Conservation (phyloP, 106 monocot genomes). For the Vanilla planifolia region DNA sequence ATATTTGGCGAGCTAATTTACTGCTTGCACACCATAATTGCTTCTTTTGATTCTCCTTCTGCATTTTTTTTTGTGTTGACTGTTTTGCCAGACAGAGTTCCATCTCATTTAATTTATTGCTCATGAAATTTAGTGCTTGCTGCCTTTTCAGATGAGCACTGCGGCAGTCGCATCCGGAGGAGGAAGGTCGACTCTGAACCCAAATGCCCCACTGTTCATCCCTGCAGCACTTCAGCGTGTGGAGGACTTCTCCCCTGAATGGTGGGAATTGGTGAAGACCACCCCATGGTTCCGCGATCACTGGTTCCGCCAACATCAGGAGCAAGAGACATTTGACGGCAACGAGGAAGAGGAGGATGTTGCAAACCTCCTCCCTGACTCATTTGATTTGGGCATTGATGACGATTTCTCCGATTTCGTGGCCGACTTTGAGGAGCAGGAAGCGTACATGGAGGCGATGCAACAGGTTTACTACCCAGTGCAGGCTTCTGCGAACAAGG, state of each 20-base stretch:
- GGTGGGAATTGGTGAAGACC: constrained; percentile 86
- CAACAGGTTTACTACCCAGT: constrained; percentile 3
- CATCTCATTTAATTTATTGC: no score
- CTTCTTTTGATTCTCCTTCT: no score
- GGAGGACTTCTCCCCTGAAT: constrained; percentile 89
- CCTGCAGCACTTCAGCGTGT: constrained; percentile 76
- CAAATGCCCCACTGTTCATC: constrained; percentile 94
- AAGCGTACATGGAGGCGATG: constrained; percentile 6
- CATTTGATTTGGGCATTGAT: constrained; percentile 56
- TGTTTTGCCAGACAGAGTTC: no score
- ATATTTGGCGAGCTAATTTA: no score
- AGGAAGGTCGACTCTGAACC: constrained; percentile 64
- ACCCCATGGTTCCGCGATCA: constrained; percentile 82
- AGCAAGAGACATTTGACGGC: constrained; percentile 50
- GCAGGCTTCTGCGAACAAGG: neutral
- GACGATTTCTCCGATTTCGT: constrained; percentile 45
- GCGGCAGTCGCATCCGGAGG: constrained; percentile 58
- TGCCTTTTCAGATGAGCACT: constrained; percentile 28
- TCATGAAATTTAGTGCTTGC: no score
- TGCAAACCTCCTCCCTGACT: constrained; percentile 52
- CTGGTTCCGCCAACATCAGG: constrained; percentile 78
- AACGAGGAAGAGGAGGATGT: constrained; percentile 43
- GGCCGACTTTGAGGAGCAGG: constrained; percentile 20
- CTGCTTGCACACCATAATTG: no score
- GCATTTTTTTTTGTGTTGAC: no score